phyloP scores from a whole-genome alignment of 495 filamentous ascomycete species.

The Copromyces sp. region DNA sequence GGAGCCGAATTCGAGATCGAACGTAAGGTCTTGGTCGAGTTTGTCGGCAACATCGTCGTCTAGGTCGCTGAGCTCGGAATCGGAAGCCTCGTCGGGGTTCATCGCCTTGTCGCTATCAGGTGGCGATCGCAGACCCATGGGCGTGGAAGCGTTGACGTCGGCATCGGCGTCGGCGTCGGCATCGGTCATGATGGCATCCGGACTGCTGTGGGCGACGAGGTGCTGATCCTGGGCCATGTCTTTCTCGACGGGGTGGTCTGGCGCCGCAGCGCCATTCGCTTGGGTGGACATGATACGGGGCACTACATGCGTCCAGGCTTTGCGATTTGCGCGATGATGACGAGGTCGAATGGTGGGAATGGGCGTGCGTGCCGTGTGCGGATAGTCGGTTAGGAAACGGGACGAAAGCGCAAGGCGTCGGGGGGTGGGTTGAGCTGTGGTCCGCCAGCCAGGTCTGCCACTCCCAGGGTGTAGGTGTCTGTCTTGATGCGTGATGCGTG shows the following conservation, averaged over 20 bases:
- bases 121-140: constrained; percentile 37
- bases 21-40: constrained; percentile 10
- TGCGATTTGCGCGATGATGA: constrained; percentile 10
- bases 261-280: constrained; percentile 31
- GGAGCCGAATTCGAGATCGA: constrained; percentile 7
- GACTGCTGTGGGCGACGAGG: background rate
- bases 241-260: constrained; percentile 12
- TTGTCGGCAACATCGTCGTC: constrained; percentile 34
- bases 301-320: constrained; percentile 29
- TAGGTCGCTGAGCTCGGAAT: constrained; percentile 48
- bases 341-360: constrained; percentile 6
- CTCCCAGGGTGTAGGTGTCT: background rate
- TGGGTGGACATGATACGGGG: constrained; percentile 27
- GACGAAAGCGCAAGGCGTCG: background rate
- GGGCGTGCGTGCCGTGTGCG: background rate
- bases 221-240: background rate
- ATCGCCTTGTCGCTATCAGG: constrained; percentile 42
- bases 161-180: constrained; percentile 6
- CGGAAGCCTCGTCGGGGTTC: constrained; percentile 37
- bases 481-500: background rate
- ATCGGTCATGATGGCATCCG: constrained; percentile 4
- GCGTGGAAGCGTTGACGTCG: constrained; percentile 17
- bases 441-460: background rate
- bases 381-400: background rate
- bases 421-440: background rate